These are phyloP conservation scores for Viridothelium virens DNA, from an alignment of 495 filamentous ascomycete species.

Conservation along the genomic window DNA sequence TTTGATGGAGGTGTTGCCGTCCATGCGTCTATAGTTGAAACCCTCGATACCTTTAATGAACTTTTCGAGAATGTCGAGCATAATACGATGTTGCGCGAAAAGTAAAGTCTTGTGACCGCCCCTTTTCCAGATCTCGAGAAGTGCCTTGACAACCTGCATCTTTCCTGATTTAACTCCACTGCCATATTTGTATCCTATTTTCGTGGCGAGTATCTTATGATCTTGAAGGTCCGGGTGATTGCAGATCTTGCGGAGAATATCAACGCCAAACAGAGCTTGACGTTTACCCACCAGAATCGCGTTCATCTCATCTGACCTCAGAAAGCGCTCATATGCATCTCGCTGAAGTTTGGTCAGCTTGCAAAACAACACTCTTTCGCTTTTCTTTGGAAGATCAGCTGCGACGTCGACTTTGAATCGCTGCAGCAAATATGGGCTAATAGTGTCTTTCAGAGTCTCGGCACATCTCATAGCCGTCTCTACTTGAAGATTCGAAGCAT, in stretches of 20 bases:
- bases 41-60: slow-evolving; percentile 59
- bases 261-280: slow-evolving; percentile 81
- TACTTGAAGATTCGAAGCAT: slow-evolving; percentile 84
- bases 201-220: slow-evolving; percentile 50
- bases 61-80: slow-evolving; percentile 85
- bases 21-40: slow-evolving; percentile 82
- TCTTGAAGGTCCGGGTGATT: slow-evolving; percentile 88
- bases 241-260: slow-evolving; percentile 90
- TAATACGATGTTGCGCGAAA: slow-evolving; percentile 84
- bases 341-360: slow-evolving; percentile 73
- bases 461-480: slow-evolving; percentile 87
- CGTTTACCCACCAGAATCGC: slow-evolving; percentile 63
- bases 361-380: slow-evolving; percentile 90
- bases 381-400: slow-evolving; percentile 87
- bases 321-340: slow-evolving; percentile 66
- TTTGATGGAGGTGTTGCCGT: slow-evolving; percentile 78
- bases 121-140: slow-evolving; percentile 78
- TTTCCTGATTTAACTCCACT: slow-evolving; percentile 71
- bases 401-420: slow-evolving; percentile 90
- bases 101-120: slow-evolving; percentile 84
- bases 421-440: slow-evolving; percentile 88
- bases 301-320: slow-evolving; percentile 74
- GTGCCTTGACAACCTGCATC: slow-evolving; percentile 81
- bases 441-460: slow-evolving; percentile 80
- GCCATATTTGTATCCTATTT: slow-evolving; percentile 64